phyloP scores from a whole-genome alignment of 148 eudicot genomes.

The Rhododendron vialii region DNA sequence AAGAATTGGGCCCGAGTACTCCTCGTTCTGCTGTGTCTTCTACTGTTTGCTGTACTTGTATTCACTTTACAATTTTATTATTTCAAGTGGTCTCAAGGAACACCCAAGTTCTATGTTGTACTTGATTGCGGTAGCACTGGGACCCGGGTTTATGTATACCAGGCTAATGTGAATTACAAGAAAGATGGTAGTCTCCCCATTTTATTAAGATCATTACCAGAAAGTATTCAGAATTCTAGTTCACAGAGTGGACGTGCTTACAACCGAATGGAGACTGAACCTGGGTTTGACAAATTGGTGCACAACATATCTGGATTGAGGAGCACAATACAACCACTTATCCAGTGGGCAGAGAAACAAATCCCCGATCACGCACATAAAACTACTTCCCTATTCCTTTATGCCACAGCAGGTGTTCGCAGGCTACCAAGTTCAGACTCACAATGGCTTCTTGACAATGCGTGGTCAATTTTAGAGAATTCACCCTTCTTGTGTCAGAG shows the following conservation, averaged over 20 bases:
- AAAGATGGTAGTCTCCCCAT: constrained; percentile 69
- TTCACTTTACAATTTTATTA: constrained; percentile 34
- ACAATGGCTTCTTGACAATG: constrained; percentile 85
- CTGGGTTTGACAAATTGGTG: constrained; percentile 93
- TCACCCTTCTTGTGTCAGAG: constrained; percentile 72
- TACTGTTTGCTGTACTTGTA: constrained; percentile 48
- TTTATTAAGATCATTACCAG: constrained; percentile 68
- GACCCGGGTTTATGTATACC: constrained; percentile 82
- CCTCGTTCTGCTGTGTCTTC: constrained; percentile 51
- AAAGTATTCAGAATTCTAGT: constrained; percentile 43
- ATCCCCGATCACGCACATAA: constrained; percentile 75
- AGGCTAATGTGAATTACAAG: constrained; percentile 58
- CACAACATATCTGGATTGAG: constrained; percentile 70
- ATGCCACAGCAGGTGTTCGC: constrained; percentile 98
- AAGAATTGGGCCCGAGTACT: constrained; percentile 56
- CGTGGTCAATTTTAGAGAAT: constrained; percentile 57
- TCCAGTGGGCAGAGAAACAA: constrained; percentile 88
- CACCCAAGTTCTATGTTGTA: constrained; percentile 73
- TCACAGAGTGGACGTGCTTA: constrained; percentile 83
- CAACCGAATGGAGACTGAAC: constrained; percentile 96
- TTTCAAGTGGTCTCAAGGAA: constrained; percentile 61
- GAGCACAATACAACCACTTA: constrained; percentile 73
- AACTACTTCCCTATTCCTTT: constrained; percentile 73
- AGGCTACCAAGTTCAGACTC: constrained; percentile 81
- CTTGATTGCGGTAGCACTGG: constrained; percentile 99